A percentile compares a stretch with the other conserved stretches of the same genome.
phyloP scores from a whole-genome alignment of 176 grass and related monocot species.

The Cymbopogon citratus region DNA sequence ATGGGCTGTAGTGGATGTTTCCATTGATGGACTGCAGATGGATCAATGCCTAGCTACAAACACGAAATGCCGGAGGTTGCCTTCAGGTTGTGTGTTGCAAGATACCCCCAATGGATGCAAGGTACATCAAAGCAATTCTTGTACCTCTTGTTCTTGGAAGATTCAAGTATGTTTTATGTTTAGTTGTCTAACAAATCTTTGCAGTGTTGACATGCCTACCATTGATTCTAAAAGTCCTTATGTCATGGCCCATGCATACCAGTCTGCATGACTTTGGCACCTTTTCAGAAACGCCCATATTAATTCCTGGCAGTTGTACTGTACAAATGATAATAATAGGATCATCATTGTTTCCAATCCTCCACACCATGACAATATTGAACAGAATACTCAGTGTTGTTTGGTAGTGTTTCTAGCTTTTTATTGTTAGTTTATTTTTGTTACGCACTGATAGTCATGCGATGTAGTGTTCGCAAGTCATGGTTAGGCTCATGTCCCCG shows the following conservation, averaged over 20 bases:
- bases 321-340: background rate
- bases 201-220: background rate
- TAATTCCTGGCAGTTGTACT: background rate
- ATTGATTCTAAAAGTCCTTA: background rate
- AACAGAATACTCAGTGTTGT: constrained; percentile 3
- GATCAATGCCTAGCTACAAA: constrained; percentile 36
- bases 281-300: background rate
- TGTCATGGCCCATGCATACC: background rate
- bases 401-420: background rate
- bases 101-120: constrained; percentile 75
- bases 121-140: constrained; percentile 29
- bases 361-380: constrained; percentile 21
- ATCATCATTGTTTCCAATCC: constrained; percentile 19
- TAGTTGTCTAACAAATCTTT: background rate
- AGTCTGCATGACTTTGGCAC: background rate
- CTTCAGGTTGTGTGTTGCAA: constrained; percentile 84
- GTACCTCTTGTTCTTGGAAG: background rate
- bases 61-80: constrained; percentile 60
- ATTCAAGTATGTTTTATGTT: background rate
- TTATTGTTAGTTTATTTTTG: constrained; percentile 23
- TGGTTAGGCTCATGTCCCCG: constrained; percentile 34
- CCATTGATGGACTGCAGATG: constrained; percentile 57
- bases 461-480: constrained; percentile 33
- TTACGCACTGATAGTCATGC: constrained; percentile 32
- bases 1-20: constrained; percentile 91